Base-by-base conservation (phyloP, 2,329 filamentous ascomycete genomes). In the Cladosporium sp. region DNA sequence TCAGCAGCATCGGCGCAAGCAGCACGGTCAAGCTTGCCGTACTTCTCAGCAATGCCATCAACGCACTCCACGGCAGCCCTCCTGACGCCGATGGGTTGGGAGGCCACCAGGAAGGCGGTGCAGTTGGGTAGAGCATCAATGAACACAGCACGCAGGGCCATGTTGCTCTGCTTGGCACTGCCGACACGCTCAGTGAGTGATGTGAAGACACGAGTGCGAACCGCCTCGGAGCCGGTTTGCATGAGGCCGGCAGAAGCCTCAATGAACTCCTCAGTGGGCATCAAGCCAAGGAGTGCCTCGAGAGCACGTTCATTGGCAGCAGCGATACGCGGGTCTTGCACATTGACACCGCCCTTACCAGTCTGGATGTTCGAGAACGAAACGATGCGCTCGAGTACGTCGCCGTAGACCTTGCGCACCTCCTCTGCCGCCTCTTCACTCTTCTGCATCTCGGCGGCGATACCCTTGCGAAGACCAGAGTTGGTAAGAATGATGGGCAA, bases 41-140 rank as follows among this genome's bases (percentile, higher is more conserved):
- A 98, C 77, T 94, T 94, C 79, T 97, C 93, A 2, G 91, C 87
- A 68, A 99, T 96, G 77, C 92, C 91, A 79, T 97, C 93, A 53
- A 98, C 89, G 72, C 94, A 98, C 40, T 89, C 88, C 68, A 99
- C 89, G 1, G 93, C 91, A 12, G 91, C 92, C 72, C 93, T 89
- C 79, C 94, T 93, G 76, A 95, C 89, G 31, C 88, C 84, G 62
- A 90, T 85, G 70, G 95, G 89, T 35, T 85, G 81, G 7, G 91
- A 90, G 59, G 90, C 86, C 64, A 89, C 83, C 66, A 99, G 87
- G 55, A 96, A 91, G 23, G 85, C 84, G 21, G 91, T 91, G 67
- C 74, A 76, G 46, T 75, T 74, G 1, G 72, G 72, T n/a, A 76
- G 67, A 16, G 73, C 69, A 21, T 76, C 73, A 28, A 74, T 72